phyloP scores from a whole-genome alignment of 2,329 filamentous ascomycete species.

The Aureobasidium sp. region DNA sequence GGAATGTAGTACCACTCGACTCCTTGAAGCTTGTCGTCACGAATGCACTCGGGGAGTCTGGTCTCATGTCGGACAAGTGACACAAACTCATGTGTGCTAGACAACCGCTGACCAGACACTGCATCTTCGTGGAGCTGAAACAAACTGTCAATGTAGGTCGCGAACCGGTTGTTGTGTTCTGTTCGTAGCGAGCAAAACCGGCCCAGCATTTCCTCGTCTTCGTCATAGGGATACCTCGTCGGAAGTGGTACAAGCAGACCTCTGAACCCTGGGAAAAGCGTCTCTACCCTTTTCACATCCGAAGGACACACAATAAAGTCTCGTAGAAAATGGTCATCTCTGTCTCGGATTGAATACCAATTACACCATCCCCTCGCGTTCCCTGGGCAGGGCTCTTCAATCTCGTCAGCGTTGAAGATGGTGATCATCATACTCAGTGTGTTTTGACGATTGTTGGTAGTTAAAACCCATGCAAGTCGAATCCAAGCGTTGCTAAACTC shows the following conservation, averaged over 20 bases:
- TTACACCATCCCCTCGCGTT: conserved; percentile 46
- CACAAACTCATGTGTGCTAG: conserved; percentile 54
- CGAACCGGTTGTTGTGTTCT: conserved; percentile 48
- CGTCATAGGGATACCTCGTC: conserved; percentile 32
- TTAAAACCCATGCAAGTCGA: conserved; percentile 74
- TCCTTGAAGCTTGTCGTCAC: conserved; percentile 53
- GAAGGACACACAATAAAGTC: conserved; percentile 68
- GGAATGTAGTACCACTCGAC: conserved; percentile 71
- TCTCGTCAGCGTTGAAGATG: conserved; percentile 55
- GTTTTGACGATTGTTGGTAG: conserved; percentile 57
- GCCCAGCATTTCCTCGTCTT: conserved; percentile 20
- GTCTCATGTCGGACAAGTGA: conserved; percentile 53
- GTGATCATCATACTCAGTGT: conserved; percentile 62
- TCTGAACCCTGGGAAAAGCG: conserved; percentile 62
- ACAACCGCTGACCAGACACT: conserved; percentile 27
- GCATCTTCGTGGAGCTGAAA: conserved; percentile 43
- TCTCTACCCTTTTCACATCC: conserved; percentile 64
- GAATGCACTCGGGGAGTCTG: conserved; percentile 53
- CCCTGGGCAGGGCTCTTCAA: conserved; percentile 49
- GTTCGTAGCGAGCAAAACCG: conserved; percentile 60
- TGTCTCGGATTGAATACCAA: conserved; percentile 71
- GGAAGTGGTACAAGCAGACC: conserved; percentile 51
- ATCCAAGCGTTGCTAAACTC: conserved; percentile 78
- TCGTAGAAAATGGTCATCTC: conserved; percentile 54
- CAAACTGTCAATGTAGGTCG: conserved; percentile 48